A percentile compares a stretch with the other conserved stretches of the same genome.
Evolutionary conservation across 129 eudicot species (phyloP).

Genomic region (Ambrosia trifida): DNA sequence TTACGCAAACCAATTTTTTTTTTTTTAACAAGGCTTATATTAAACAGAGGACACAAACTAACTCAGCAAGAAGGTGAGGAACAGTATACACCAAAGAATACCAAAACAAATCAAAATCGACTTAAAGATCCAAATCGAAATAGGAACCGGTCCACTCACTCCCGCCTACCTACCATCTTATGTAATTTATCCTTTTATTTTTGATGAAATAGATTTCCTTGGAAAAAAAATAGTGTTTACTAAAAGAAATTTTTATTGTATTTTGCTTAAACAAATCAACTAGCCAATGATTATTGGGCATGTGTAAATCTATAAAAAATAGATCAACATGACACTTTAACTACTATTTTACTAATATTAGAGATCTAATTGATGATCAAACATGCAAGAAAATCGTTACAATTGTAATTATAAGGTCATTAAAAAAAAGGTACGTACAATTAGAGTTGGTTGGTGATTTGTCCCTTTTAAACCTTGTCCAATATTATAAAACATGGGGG

Average conservation of each 20-base stretch:
- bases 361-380: not conserved
- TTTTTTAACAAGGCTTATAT: too few species aligned
- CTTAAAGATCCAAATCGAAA: too few species aligned
- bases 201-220: too few species aligned
- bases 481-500: constrained; percentile 7
- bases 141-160: too few species aligned
- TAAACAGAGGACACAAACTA: too few species aligned
- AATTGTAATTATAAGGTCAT: not conserved
- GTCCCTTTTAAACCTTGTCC: constrained; percentile 14
- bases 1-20: too few species aligned
- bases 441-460: constrained; percentile 21
- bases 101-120: too few species aligned
- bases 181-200: too few species aligned
- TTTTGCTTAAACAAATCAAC: not conserved
- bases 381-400: not conserved
- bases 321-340: not conserved
- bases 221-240: too few species aligned
- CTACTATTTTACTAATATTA: not conserved
- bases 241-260: not conserved
- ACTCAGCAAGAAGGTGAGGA: too few species aligned
- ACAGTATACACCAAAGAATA: too few species aligned
- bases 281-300: not conserved
- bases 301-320: not conserved
- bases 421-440: not conserved
- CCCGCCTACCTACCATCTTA: too few species aligned